phyloP scores from a whole-genome alignment of 192 early-diverging fungal genomes.

The Coemansia sp. region DNA sequence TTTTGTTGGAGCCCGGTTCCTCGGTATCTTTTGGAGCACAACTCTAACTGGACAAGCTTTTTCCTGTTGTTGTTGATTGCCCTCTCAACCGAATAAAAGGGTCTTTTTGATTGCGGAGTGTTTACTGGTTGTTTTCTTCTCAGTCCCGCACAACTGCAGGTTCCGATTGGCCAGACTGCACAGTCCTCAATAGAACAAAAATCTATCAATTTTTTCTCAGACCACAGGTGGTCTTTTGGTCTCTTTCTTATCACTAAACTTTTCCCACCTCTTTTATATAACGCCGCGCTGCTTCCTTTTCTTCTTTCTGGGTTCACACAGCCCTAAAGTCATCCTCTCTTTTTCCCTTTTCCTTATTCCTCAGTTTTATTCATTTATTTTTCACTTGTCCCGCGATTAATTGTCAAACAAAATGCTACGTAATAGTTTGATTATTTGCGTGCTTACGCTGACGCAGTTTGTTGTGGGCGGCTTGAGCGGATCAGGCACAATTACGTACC shows the following conservation, averaged over 20 bases:
- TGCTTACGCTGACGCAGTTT: background rate
- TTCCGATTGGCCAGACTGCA: conserved; percentile 1
- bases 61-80: background rate
- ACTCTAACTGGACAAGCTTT: background rate
- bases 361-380: background rate
- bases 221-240: background rate
- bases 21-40: too few species aligned
- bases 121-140: background rate
- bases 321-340: background rate
- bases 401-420: background rate
- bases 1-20: too few species aligned
- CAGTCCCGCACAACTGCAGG: background rate
- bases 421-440: background rate
- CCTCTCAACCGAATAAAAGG: background rate
- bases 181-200: background rate
- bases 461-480: conserved; percentile 26
- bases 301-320: background rate
- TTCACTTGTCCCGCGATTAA: background rate
- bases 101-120: background rate
- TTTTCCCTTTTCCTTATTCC: background rate
- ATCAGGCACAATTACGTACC: conserved; percentile 46
- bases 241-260: background rate
- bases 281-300: background rate
- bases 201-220: background rate
- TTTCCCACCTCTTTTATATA: background rate